Evolutionary conservation across 306 rosid genomes (phyloP), one percentile per base, ranked within the genome.

Genomic region (Glycine tomentella): DNA sequence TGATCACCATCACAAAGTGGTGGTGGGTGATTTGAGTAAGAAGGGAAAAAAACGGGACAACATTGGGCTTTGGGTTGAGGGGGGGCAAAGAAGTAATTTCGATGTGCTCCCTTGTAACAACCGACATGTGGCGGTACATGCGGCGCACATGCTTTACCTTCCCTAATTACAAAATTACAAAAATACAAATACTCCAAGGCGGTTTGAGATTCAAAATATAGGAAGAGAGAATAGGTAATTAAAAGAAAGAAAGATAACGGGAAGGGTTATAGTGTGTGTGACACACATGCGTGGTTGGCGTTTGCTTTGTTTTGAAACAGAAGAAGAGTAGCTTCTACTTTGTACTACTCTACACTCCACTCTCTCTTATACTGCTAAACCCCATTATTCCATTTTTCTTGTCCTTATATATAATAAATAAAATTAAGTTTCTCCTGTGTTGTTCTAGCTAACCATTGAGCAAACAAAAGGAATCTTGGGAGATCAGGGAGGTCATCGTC

Each of bases 111-210:
- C 44, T 61, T 15, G 13, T 53, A 77, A 77, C 71, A 62, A 86
- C 87, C 80, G 90, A 81, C 92, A 87, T 46, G 84, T 89, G 90
- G 90, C 80, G 76, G 88, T 78, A 80, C 55, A 78, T 86, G 80
- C 83, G 87, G 88, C 72, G 75, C 87, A 79, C 90, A 85, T 87
- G 86, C 46, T 63, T 34, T 77, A 75, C 74, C 76, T 61, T 89
- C 75, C 46, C 33, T 55, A 44, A 64, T 56, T 13, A 36, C 0
- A 36, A 45, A 74, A 34, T 34, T 34, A 34, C 4, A 36, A 25
- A 36, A 36, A 44, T 34, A 80, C 15, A 66, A 55, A 66, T 42
- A 16, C 8, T 49, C 66, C 36, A 78, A 31, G 82, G 92, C 88
- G 89, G 87, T 83, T 79, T 73, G 10, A 71, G 66, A 87, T 85